Base-by-base conservation (phyloP, 2,329 filamentous ascomycete genomes). In the Penicillium sp. region DNA sequence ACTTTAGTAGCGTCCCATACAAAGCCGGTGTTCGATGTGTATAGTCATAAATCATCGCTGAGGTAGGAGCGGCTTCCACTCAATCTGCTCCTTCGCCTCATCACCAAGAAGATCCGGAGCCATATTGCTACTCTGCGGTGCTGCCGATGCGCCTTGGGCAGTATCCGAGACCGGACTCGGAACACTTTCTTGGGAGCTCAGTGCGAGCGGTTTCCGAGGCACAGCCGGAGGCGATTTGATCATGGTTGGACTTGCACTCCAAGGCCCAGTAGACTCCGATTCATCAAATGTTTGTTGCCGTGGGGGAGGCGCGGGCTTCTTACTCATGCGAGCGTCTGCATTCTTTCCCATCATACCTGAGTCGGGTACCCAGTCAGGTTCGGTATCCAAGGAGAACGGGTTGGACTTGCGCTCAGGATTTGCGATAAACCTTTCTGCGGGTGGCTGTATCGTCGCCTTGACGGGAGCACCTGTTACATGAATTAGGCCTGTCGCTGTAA, bases 341-440 rank as follows among this genome's bases (percentile, higher is more conserved):
- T 49, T 47, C 46, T 56, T 50, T 33, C 29, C 50, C 23, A 31
- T 47, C 28, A 49, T 44, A 7, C 24, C 40, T 23, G 58, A 47
- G n/a, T 60, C 50, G 29, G 64, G 46, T 23, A 95, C 82, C 93
- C 93, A 97, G 62, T 96, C 91, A 8, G 86, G 81, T 67, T 95
- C 88, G 28, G 85, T 78, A 1, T 81, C 84, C 0, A 80, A 75
- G 1, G 78, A 79, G 67, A 95, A 97, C 0, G 93, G 93, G 62
- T 97, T 97, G 0, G 87, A 82, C 10, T 83, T 81, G 42, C 88
- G 81, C 28, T 82, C 79, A 1, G 86, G 82, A 66, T 95, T 96
- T 20, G 88, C 78, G 2, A 83, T 73, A 60, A 83, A 78, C 9
- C 80, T 76, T 7, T 76, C 74, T 33, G 78, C 77, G 0, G 89